phyloP scores from a whole-genome alignment of 2,329 filamentous ascomycete species.

The Ophiostoma pallidulum region DNA sequence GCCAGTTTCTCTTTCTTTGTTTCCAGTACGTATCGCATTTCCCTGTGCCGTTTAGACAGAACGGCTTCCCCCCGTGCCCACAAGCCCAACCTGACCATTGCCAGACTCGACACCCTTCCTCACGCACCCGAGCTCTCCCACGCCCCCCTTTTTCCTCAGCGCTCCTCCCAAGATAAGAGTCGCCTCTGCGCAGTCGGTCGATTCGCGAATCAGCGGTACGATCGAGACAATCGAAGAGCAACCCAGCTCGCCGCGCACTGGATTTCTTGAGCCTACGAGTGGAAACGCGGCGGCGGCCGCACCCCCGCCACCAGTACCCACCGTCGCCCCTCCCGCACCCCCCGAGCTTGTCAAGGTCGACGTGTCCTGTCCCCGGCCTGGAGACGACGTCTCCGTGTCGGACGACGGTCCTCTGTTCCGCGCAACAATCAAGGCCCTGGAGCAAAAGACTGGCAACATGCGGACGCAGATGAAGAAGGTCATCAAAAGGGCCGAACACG shows the following conservation, averaged over 20 bases:
- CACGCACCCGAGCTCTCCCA: conserved; percentile 55
- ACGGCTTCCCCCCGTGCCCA: too few relatives aligned
- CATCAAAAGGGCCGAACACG: conserved; percentile 85
- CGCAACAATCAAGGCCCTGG: conserved; percentile 90
- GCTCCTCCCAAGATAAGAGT: conserved; percentile 70
- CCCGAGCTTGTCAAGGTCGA: conserved; percentile 68
- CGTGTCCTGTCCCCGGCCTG: conserved; percentile 73
- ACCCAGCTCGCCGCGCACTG: conserved; percentile 40
- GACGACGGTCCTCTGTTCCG: conserved; percentile 94
- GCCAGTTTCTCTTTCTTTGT: conserved; percentile 96
- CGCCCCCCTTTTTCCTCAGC: conserved; percentile 62
- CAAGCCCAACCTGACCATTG: conserved; percentile 2
- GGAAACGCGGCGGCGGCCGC: conserved; percentile 17
- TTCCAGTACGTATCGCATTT: conserved; percentile 46
- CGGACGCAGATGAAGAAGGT: conserved; percentile 92
- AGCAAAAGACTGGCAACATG: conserved; percentile 95
- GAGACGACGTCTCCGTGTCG: conserved; percentile 72
- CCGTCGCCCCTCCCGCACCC: conserved; percentile 5
- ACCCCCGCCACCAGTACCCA: conserved; percentile 15
- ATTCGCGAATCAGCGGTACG: conserved; percentile 73
- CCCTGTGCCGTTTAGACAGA: too few relatives aligned
- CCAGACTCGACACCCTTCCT: conserved; percentile 34
- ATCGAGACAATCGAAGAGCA: conserved; percentile 55
- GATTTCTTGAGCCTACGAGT: conserved; percentile 3
- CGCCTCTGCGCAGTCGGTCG: conserved; percentile 77